Percentiles rank a stretch among this genome's conserved stretches.
These are phyloP conservation scores for Mucor irregularis DNA, from an alignment of 371 early-diverging fungal genomes.

Conservation along the genomic window DNA sequence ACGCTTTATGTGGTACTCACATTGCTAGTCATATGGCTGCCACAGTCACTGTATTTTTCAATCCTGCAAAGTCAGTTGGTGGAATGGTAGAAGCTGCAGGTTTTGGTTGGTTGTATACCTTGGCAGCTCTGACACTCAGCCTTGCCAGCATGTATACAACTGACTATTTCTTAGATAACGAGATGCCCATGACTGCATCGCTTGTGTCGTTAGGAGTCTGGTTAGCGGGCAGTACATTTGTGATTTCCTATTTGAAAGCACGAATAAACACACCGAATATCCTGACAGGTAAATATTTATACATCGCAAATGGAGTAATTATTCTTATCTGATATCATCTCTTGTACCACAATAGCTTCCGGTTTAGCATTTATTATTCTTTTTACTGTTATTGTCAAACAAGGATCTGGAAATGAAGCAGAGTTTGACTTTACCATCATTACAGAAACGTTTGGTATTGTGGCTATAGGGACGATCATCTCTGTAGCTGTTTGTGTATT, in stretches of 20 bases:
- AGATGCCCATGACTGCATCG: slow-evolving; percentile 37
- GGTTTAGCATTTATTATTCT: slow-evolving; percentile 60
- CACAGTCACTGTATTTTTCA: slow-evolving; percentile 62
- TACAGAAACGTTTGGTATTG: slow-evolving; percentile 47
- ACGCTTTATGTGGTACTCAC: slow-evolving; percentile 38
- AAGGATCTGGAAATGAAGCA: slow-evolving; percentile 38
- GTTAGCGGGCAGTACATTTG: slow-evolving; percentile 61
- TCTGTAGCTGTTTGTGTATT: slow-evolving; percentile 48
- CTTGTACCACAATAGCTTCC: slow-evolving; percentile 40
- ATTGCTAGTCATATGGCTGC: slow-evolving; percentile 57
- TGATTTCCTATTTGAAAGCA: slow-evolving; percentile 58
- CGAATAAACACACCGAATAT: slow-evolving; percentile 54
- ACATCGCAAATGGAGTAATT: not conserved
- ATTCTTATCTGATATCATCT: not conserved
- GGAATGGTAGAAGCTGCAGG: slow-evolving; percentile 64
- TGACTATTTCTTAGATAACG: slow-evolving; percentile 50
- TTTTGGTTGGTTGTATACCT: slow-evolving; percentile 49
- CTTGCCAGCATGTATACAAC: slow-evolving; percentile 52
- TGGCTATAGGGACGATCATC: slow-evolving; percentile 54
- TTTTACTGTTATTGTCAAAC: slow-evolving; percentile 46
- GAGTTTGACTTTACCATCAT: slow-evolving; percentile 45
- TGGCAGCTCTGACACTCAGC: slow-evolving; percentile 43
- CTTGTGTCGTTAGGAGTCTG: slow-evolving; percentile 53
- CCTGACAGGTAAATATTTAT: slow-evolving; percentile 42
- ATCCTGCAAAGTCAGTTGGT: slow-evolving; percentile 64